Evolutionary conservation across 139 green algal species (phyloP).

Genomic region (Tetraselmis chui): DNA sequence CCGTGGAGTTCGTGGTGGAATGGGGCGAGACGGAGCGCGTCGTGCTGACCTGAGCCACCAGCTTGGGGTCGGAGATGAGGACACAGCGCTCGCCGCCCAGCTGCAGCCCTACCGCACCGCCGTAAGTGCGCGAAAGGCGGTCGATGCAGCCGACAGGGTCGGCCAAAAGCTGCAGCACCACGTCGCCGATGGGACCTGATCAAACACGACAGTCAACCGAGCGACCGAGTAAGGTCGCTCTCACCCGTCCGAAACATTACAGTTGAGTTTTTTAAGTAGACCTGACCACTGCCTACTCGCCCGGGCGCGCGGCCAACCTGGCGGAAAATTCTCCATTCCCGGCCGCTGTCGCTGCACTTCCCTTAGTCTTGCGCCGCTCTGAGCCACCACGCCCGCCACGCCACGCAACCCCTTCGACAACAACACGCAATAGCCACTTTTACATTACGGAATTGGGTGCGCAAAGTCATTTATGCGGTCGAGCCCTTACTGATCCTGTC

Average conservation of each 20-base stretch:
- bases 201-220: neutral
- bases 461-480: too few relatives aligned
- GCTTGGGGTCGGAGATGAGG: conserved; percentile 45
- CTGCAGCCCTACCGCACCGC: conserved; percentile 53
- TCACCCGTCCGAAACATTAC: neutral
- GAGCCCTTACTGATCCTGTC: too few relatives aligned
- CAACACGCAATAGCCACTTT: too few relatives aligned
- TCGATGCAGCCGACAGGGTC: conserved; percentile 63
- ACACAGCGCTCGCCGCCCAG: conserved; percentile 75
- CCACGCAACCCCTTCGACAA: neutral
- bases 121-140: conserved; percentile 23
- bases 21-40: too few relatives aligned
- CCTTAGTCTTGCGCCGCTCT: neutral
- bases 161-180: conserved; percentile 43
- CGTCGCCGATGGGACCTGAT: conserved; percentile 55
- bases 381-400: neutral
- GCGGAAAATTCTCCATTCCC: neutral
- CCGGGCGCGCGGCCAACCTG: neutral
- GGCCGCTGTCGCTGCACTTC: neutral
- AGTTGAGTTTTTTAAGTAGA: neutral
- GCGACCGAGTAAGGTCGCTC: neutral
- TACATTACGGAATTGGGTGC: too few relatives aligned
- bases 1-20: too few relatives aligned
- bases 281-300: neutral
- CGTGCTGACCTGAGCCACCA: conserved; percentile 35